phyloP scores from a whole-genome alignment of 116 monocot genomes.

The Phalaenopsis hybrid region DNA sequence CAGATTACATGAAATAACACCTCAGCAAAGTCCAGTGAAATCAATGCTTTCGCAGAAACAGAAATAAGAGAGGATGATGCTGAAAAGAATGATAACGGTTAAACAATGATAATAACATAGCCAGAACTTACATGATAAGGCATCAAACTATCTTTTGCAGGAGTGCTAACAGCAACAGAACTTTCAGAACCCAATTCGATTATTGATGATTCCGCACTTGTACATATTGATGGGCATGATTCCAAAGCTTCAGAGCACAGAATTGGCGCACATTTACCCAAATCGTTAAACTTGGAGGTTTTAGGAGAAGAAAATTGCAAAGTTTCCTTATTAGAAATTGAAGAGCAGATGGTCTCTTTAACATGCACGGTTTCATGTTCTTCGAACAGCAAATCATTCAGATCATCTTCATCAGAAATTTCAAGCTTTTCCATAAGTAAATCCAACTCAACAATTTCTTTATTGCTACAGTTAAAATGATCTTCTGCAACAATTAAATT shows the following conservation, averaged over 20 bases:
- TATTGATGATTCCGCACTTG: background rate
- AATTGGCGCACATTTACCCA: background rate
- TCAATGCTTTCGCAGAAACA: background rate
- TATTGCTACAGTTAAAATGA: background rate
- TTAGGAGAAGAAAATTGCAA: background rate
- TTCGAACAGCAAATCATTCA: background rate
- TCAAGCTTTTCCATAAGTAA: background rate
- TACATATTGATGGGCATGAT: background rate
- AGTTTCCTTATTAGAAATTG: background rate
- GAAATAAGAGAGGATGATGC: background rate
- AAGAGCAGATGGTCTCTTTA: background rate
- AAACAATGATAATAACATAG: background rate
- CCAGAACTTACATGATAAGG: conserved; percentile 5
- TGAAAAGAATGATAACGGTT: background rate
- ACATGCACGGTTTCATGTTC: background rate
- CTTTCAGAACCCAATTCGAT: background rate
- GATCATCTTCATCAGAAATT: conserved; percentile 3
- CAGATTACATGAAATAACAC: background rate
- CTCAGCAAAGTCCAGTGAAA: background rate
- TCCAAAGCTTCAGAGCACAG: background rate
- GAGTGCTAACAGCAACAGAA: background rate
- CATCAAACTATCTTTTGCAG: background rate
- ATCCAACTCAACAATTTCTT: background rate
- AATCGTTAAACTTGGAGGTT: background rate
- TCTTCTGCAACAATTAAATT: background rate